Evolutionary conservation across 768 basidiomycete genomes (phyloP).

Genomic region (Baorangia bicolor): DNA sequence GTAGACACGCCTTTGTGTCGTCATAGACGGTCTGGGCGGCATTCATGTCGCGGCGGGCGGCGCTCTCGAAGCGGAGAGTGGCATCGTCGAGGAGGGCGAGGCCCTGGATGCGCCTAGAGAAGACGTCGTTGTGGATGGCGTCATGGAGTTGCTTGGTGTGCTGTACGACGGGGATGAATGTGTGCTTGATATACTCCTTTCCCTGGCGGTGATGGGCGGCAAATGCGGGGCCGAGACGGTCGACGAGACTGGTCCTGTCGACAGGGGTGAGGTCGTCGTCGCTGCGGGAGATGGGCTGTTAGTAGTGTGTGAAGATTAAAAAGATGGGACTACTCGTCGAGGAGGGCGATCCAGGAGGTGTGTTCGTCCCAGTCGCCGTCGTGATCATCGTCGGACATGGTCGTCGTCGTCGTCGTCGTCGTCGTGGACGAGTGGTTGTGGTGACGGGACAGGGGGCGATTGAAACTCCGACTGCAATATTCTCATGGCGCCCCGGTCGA

Average conservation of each 20-base stretch:
- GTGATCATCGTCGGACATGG: constrained; percentile 5
- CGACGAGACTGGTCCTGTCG: constrained; percentile 45
- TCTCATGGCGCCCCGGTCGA: constrained; percentile 3
- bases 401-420: background rate
- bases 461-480: constrained; percentile 21
- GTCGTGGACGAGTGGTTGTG: background rate
- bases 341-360: constrained; percentile 26
- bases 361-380: constrained; percentile 28
- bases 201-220: constrained; percentile 29
- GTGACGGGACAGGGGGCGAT: constrained; percentile 6
- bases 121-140: constrained; percentile 33
- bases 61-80: constrained; percentile 51
- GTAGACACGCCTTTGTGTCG: constrained; percentile 43
- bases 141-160: constrained; percentile 38
- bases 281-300: constrained; percentile 19
- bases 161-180: constrained; percentile 36
- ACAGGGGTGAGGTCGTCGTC: constrained; percentile 39
- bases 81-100: constrained; percentile 54
- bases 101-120: constrained; percentile 36
- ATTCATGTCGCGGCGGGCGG: constrained; percentile 44
- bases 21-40: constrained; percentile 39
- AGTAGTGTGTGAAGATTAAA: background rate
- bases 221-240: constrained; percentile 44
- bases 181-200: constrained; percentile 33
- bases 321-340: constrained; percentile 23